Evolutionary conservation across 306 rosid species (phyloP).

Genomic region (Crotalaria pallida): DNA sequence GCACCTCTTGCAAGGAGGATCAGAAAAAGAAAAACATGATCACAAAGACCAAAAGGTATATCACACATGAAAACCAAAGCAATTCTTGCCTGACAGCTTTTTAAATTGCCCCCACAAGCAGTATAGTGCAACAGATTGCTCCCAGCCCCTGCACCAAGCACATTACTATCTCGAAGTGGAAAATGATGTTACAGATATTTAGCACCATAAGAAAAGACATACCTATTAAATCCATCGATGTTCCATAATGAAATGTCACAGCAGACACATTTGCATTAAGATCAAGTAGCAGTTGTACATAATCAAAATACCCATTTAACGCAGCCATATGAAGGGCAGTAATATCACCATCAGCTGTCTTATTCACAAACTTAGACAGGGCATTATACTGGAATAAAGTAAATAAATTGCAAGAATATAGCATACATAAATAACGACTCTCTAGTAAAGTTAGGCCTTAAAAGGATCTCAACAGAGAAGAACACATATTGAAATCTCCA

Average conservation of each 20-base stretch:
- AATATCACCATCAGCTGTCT: too few species aligned
- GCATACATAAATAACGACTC: conserved; percentile 12
- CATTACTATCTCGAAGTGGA: not conserved
- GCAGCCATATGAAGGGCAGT: too few species aligned
- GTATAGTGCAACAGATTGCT: too few species aligned
- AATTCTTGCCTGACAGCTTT: conserved; percentile 89
- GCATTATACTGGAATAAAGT: too few species aligned
- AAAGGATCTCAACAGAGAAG: too few species aligned
- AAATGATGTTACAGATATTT: not conserved
- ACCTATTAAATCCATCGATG: too few species aligned
- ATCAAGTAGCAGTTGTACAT: conserved; percentile 82
- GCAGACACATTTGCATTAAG: conserved; percentile 62
- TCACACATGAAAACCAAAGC: not conserved
- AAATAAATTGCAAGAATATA: conserved; percentile 63
- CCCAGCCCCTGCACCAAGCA: conserved; percentile 73
- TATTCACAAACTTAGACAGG: too few species aligned
- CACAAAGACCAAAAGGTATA: conserved; percentile 6
- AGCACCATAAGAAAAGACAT: not conserved
- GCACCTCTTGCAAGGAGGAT: too few species aligned
- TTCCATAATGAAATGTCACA: too few species aligned
- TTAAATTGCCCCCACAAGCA: conserved; percentile 97
- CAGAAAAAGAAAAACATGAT: conserved; percentile 18
- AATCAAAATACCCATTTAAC: conserved; percentile 80
- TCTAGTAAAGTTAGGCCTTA: not conserved
- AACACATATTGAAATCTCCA: too few species aligned